Conservation (phyloP, 768 basidiomycete species). For the Psilocybe tampanensis region DNA sequence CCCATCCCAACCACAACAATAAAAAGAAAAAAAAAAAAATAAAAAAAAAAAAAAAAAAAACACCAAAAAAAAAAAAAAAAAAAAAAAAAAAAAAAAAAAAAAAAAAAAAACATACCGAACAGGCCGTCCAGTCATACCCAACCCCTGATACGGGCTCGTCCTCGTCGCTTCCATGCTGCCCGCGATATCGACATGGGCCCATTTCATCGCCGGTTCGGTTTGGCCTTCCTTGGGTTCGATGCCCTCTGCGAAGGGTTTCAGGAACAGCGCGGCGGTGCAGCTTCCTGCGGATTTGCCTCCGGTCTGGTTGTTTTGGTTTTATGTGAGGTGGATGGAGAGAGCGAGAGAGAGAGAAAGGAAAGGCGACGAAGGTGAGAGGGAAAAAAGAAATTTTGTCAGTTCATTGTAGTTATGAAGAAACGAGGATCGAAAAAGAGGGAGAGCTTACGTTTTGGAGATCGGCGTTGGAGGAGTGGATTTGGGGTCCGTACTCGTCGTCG, state of each 20-base stretch:
- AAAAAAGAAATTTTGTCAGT: neutral
- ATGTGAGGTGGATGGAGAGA: neutral
- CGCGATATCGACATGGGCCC: slow-evolving; percentile 90
- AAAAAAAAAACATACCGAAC: slow-evolving; percentile 54
- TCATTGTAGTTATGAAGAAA: too few relatives aligned
- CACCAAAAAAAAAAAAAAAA: too few relatives aligned
- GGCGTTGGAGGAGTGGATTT: slow-evolving; percentile 78
- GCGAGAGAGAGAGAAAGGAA: neutral
- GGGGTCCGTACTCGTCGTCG: slow-evolving; percentile 76
- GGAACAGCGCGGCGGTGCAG: slow-evolving; percentile 85
- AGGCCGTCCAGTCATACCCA: slow-evolving; percentile 81
- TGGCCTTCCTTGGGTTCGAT: slow-evolving; percentile 63
- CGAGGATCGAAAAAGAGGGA: too few relatives aligned
- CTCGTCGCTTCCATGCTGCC: slow-evolving; percentile 74
- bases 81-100: too few relatives aligned
- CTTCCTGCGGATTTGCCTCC: slow-evolving; percentile 75
- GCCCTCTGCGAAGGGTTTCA: slow-evolving; percentile 81
- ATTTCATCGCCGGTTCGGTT: slow-evolving; percentile 60
- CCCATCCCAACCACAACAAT: neutral
- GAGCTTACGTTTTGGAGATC: slow-evolving; percentile 80
- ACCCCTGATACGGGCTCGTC: slow-evolving; percentile 63
- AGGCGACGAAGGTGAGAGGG: neutral
- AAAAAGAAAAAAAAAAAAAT: neutral
- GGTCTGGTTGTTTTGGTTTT: slow-evolving; percentile 40
- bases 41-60: too few relatives aligned